Base-by-base conservation (phyloP, 768 basidiomycete genomes). In the Collybia mongolica region DNA sequence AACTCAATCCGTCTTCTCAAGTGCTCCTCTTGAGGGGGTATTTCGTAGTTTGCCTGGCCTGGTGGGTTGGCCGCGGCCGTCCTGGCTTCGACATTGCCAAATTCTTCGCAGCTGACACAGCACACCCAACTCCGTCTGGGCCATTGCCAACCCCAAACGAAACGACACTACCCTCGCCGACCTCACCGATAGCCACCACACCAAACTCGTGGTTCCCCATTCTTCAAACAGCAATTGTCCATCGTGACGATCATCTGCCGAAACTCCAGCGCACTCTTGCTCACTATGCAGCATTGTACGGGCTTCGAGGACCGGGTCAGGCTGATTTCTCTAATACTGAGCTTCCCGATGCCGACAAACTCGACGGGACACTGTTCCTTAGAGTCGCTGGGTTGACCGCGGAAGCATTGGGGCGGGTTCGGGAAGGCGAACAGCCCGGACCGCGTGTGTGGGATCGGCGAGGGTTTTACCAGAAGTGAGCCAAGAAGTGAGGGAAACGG, bases 351-450 rank as follows among this genome's bases (percentile, higher is more conserved):
- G 74, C 72, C 5, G 79, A 80, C 46, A 60, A 68, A 36, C 55
- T 77, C 23, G 86, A 88, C 60, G 86, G 86, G 7, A 79, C 77
- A 15, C 56, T 90, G 42, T 90, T 90, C 60, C 55, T 84, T 32
- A 70, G 84, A 39, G 69, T 70, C 0, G 85, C 83, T 4, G 74
- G 75, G 50, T 55, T 84, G 59, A 80, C 80, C 3, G 69, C 72
- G 19, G 68, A 74, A 48, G 65, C 73, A 48, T 68, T 70, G 29
- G 38, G 46, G 11, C 44, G 44, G 0, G 28, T 24, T 9, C 51
- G 49, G 44, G 19, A 53, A 7, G 44, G 44, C 6, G 44, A 44
- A 32, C 5, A 14, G 11, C 32, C 32, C 11, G 2, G 4, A 2
- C 11, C 32, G 6, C 14, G 26, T 19, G 6, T 3, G n/a, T 35